Conservation (phyloP, 257 asterid genomes). For the Nicotiana sylvestris region DNA sequence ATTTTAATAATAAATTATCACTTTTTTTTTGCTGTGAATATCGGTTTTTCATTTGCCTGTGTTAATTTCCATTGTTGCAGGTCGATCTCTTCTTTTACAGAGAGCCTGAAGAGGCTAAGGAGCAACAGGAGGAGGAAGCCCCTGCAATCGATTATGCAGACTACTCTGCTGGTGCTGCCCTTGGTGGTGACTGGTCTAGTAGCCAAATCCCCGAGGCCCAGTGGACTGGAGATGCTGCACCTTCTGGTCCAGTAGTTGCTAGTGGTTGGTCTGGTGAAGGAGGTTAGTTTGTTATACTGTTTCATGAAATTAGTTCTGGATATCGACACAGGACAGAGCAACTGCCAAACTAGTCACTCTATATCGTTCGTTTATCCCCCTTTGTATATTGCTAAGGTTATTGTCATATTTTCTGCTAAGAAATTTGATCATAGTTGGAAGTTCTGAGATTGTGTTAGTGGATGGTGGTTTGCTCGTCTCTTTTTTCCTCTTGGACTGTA, state of each 20-base stretch:
- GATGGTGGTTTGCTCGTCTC: not conserved
- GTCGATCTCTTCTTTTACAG: conserved; percentile 25
- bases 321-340: not conserved
- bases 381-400: not conserved
- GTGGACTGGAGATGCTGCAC: conserved; percentile 12
- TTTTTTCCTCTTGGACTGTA: not conserved
- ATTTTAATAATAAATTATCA: too few relatives aligned
- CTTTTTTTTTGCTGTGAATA: not conserved
- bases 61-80: conserved; percentile 7
- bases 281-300: conserved; percentile 14
- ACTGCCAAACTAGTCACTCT: too few relatives aligned
- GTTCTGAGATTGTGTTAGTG: not conserved
- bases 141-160: conserved; percentile 18
- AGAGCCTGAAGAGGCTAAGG: conserved; percentile 29
- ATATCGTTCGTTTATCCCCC: too few relatives aligned
- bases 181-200: conserved; percentile 20
- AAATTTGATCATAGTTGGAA: not conserved
- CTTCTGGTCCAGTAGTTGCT: not conserved
- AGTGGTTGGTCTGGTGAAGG: conserved; percentile 21
- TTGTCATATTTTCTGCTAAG: not conserved
- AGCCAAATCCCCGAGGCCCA: conserved; percentile 19
- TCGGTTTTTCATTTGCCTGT: not conserved
- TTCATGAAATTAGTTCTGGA: not conserved
- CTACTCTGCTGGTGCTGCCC: conserved; percentile 12
- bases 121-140: conserved; percentile 17